Evolutionary conservation across 2,329 filamentous ascomycete species (phyloP), one percentile per base, ranked within the genome.

Genomic region (Ophiostoma novo-ulmi): DNA sequence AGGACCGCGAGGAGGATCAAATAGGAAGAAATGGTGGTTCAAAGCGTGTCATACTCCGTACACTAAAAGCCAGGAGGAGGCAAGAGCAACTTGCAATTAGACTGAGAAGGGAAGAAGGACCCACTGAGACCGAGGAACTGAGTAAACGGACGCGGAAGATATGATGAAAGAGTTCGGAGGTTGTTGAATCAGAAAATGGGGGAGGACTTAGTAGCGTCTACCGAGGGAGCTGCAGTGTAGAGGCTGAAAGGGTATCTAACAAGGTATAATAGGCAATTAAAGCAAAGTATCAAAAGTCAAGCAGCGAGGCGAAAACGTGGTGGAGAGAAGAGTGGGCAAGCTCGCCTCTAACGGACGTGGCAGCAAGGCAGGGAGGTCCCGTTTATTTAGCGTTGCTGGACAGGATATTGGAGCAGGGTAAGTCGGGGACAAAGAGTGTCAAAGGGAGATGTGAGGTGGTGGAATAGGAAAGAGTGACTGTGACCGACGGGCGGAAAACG

Each of bases 291-390:
- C 20, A 17, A 36, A 35, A 31, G 8, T 35, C 55, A 14, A 35
- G 58, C 26, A 4, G 22, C 26, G 22, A 63, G 58, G 58, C 22
- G 55, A 26, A 58, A 58, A 48, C 0, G 44, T 48, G 17, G 44
- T n/a, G n/a, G 17, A 48, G n/a, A 58, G 52, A 58, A 58, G 52
- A 58, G 52, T 58, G 52, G 52, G 52, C 52, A 58, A 63, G 35
- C 61, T 65, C 35, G 63, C 7, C 31, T 65, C 22, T 36, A 58
- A 63, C 52, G 65, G 69, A 70, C n/a, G 69, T 64, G 68, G 65
- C 69, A 68, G 38, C 26, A 67, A 35, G 35, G 61, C 26, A 35
- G 26, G 58, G 58, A 63, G 58, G 26, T 63, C 58, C 58, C 52
- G 52, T 58, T 26, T 14, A 26, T 35, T 61, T 63, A 63, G 58